A percentile compares a stretch with the other conserved stretches of the same genome.
Evolutionary conservation across 345 rosid species (phyloP).

Genomic region (Odontarrhena argentea): DNA sequence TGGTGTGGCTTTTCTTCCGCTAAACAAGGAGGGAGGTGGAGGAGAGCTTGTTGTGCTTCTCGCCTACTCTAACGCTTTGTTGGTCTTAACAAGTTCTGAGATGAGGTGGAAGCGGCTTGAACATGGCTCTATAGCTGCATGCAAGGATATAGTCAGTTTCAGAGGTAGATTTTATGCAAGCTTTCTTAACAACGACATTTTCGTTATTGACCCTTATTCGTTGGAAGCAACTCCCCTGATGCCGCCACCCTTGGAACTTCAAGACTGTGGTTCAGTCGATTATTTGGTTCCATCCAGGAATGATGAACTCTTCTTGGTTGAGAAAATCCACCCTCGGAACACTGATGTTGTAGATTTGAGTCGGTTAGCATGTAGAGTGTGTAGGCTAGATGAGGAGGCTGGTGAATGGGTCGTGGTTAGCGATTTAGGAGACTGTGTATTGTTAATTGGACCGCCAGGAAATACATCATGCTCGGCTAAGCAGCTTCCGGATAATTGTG

Average conservation of each 20-base stretch:
- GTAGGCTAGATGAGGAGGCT: too few species aligned
- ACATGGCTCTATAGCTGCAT: background rate
- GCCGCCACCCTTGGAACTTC: background rate
- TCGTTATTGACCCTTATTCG: slow-evolving; percentile 1
- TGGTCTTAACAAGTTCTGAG: slow-evolving; percentile 19
- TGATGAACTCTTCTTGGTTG: slow-evolving; percentile 28
- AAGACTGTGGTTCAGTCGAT: too few species aligned
- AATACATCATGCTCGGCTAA: background rate
- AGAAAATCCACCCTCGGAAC: background rate
- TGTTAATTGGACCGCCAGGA: background rate
- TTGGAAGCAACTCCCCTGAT: background rate
- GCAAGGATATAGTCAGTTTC: background rate
- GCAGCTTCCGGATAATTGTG: slow-evolving; percentile 1
- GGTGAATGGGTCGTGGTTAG: too few species aligned
- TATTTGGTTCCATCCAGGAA: slow-evolving; percentile 6
- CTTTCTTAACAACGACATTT: background rate
- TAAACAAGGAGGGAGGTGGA: background rate
- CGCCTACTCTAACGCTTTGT: background rate
- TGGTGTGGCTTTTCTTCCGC: background rate
- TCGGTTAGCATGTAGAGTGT: background rate
- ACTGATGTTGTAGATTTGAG: background rate
- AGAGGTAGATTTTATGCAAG: slow-evolving; percentile 7
- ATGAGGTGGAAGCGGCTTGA: slow-evolving; percentile 15
- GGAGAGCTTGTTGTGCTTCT: slow-evolving; percentile 21
- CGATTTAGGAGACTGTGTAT: too few species aligned